phyloP scores from a whole-genome alignment of 306 rosid genomes.

The Senna siamea region DNA sequence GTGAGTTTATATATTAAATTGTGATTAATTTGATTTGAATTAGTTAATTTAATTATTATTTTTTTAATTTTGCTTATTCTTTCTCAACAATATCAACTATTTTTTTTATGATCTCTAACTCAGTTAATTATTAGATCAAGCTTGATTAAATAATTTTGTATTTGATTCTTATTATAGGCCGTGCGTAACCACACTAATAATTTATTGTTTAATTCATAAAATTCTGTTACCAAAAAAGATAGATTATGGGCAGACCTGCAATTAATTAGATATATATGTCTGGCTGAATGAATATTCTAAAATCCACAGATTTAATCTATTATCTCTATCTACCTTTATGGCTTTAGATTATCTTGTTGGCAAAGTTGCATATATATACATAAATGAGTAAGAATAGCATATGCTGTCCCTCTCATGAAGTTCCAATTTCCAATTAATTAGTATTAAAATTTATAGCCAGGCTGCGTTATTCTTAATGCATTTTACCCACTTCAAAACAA shows the following conservation, averaged over 20 bases:
- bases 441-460: not conserved
- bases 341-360: slow-evolving; percentile 23
- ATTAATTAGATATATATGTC: not conserved
- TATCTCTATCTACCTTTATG: slow-evolving; percentile 10
- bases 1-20: too few relatives aligned
- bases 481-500: not conserved
- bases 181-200: too few relatives aligned
- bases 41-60: too few relatives aligned
- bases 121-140: too few relatives aligned
- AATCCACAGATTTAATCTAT: slow-evolving; percentile 15
- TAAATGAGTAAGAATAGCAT: not conserved
- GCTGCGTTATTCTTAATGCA: not conserved
- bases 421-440: not conserved
- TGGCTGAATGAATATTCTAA: slow-evolving; percentile 32
- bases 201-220: too few relatives aligned
- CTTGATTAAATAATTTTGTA: too few relatives aligned
- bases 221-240: too few relatives aligned
- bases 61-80: too few relatives aligned
- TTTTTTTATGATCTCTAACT: too few relatives aligned
- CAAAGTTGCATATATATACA: not conserved
- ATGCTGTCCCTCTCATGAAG: not conserved
- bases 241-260: not conserved
- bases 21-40: too few relatives aligned
- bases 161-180: too few relatives aligned
- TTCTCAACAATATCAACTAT: too few relatives aligned